Evolutionary conservation across 352 stramenopile species (phyloP).

Genomic region (Pythium aristosporum): DNA sequence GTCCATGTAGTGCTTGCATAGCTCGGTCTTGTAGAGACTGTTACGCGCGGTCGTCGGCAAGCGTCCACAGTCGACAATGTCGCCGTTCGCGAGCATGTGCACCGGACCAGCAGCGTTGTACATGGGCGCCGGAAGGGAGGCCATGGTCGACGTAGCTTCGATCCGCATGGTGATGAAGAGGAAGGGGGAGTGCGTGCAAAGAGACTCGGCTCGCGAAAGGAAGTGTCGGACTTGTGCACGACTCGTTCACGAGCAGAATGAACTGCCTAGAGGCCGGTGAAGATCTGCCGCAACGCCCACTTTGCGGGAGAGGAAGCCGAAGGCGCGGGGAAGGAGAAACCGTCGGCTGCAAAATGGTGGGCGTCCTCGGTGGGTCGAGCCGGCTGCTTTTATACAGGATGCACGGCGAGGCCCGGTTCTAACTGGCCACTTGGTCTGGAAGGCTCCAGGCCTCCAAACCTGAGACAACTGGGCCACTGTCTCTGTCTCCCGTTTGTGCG

Average conservation of each 20-base stretch:
- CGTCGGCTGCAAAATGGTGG: conserved; percentile 10
- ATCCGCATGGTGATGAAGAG: conserved; percentile 9
- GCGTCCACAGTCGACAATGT: conserved; percentile 81
- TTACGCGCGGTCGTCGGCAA: conserved; percentile 79
- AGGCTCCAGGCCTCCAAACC: conserved; percentile 14
- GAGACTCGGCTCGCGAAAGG: background rate
- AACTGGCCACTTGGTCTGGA: conserved; percentile 15
- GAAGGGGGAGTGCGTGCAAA: background rate
- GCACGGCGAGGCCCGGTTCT: conserved; percentile 19
- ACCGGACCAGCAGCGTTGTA: conserved; percentile 32
- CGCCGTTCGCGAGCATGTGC: conserved; percentile 82
- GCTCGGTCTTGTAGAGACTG: conserved; percentile 91
- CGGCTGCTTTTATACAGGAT: conserved; percentile 21
- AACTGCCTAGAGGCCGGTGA: background rate
- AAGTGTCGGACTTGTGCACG: conserved; percentile 2
- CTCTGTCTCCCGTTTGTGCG: conserved; percentile 3
- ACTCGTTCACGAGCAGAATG: conserved; percentile 15
- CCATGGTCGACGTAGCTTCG: conserved; percentile 4
- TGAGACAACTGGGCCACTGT: conserved; percentile 19
- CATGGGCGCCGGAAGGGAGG: background rate
- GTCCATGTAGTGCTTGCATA: conserved; percentile 89
- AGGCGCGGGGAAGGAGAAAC: conserved; percentile 6
- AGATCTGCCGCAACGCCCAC: background rate
- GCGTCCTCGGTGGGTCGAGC: conserved; percentile 16
- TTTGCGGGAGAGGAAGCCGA: background rate